Conservation (phyloP, 768 basidiomycete genomes). For the Mycena belliarum region DNA sequence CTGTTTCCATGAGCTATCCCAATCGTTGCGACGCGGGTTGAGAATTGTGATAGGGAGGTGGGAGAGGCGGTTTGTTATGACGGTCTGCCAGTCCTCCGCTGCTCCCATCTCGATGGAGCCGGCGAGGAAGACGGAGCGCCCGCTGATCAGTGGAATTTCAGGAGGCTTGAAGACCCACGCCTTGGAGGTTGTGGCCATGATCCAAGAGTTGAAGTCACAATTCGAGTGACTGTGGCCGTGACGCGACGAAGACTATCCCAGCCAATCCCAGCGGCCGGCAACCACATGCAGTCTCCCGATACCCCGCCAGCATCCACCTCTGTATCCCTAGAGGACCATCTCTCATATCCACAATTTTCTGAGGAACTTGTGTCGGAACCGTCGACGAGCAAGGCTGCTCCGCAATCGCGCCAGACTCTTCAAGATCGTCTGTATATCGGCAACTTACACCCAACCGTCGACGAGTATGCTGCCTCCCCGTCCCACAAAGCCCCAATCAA, state of each 20-base stretch:
- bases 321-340: constrained; percentile 16
- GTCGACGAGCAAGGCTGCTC: constrained; percentile 12
- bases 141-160: not conserved
- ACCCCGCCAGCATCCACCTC: not conserved
- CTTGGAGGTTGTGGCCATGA: not conserved
- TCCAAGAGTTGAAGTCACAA: not conserved
- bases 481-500: not conserved
- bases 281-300: constrained; percentile 5
- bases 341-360: constrained; percentile 25
- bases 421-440: constrained; percentile 88
- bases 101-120: not conserved
- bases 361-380: constrained; percentile 22
- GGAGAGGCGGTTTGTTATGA: not conserved
- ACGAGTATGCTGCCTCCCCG: constrained; percentile 60
- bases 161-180: not conserved
- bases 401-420: constrained; percentile 38
- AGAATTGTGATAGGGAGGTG: constrained; percentile 5
- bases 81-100: constrained; percentile 8
- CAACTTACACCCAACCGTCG: constrained; percentile 82
- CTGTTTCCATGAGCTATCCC: constrained; percentile 8
- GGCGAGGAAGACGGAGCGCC: constrained; percentile 7
- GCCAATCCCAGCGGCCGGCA: too few relatives aligned
- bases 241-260: too few relatives aligned
- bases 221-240: too few relatives aligned
- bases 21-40: constrained; percentile 7